These are phyloP conservation scores for Aspergillus cavernicola DNA, from an alignment of 495 filamentous ascomycete species.

Conservation along the genomic window DNA sequence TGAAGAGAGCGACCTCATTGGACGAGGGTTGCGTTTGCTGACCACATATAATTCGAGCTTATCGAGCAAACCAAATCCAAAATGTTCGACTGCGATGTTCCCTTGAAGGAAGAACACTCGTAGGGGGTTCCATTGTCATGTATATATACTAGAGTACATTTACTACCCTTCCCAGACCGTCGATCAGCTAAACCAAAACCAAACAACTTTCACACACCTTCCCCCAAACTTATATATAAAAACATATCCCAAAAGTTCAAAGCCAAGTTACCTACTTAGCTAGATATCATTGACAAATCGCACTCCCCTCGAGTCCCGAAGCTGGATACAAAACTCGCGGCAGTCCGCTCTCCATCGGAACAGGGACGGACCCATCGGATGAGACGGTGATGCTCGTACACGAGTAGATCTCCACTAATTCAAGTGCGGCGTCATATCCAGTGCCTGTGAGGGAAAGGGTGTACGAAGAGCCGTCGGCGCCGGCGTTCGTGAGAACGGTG, in stretches of 20 bases:
- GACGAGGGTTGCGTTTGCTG: background rate
- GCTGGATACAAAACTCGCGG: slow-evolving; percentile 29
- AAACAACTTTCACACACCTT: too few species aligned
- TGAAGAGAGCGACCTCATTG: background rate
- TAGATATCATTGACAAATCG: slow-evolving; percentile 1
- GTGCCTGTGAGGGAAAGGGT: slow-evolving; percentile 44
- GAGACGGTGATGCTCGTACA: slow-evolving; percentile 41
- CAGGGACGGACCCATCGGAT: slow-evolving; percentile 27
- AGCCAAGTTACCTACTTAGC: background rate
- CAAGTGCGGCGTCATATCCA: slow-evolving; percentile 31
- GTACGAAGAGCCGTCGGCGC: slow-evolving; percentile 40
- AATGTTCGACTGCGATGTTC: too few species aligned
- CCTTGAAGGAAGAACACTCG: too few species aligned
- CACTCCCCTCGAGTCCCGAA: slow-evolving; percentile 4
- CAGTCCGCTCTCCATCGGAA: slow-evolving; percentile 30
- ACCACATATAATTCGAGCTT: too few species aligned
- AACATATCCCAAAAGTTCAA: background rate
- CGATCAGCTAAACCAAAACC: background rate
- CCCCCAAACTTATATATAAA: background rate
- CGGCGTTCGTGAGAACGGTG: slow-evolving; percentile 58
- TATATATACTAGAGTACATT: too few species aligned
- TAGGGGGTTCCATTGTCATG: too few species aligned
- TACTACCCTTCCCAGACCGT: too few species aligned
- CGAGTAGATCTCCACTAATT: slow-evolving; percentile 43
- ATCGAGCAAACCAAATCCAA: too few species aligned